phyloP scores from a whole-genome alignment of 208 protist species.

The Novymonas esmeraldas region DNA sequence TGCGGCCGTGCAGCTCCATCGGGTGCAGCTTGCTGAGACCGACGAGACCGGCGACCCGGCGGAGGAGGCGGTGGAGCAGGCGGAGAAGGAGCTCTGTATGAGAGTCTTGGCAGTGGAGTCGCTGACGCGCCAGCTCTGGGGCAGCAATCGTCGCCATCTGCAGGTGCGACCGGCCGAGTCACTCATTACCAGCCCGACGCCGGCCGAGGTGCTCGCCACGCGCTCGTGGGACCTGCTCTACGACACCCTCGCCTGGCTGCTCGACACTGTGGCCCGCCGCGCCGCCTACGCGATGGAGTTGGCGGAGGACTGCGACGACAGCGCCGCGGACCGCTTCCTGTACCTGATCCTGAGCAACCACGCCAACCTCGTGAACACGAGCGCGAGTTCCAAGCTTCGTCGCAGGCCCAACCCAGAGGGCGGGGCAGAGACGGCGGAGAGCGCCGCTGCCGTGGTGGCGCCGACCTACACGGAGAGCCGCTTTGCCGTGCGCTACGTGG shows the following conservation, averaged over 20 bases:
- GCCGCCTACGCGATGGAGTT: conserved; percentile 19
- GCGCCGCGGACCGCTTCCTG: conserved; percentile 11
- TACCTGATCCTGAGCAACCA: conserved; percentile 36
- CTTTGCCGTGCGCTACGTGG: conserved; percentile 30
- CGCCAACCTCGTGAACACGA: conserved; percentile 33
- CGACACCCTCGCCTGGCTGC: conserved; percentile 31
- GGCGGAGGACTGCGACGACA: neutral
- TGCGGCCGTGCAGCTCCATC: conserved; percentile 52
- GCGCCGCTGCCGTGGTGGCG: neutral
- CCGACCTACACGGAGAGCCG: conserved; percentile 32
- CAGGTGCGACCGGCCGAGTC: conserved; percentile 26
- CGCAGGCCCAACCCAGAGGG: conserved; percentile 14
- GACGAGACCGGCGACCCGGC: neutral
- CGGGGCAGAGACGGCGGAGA: neutral
- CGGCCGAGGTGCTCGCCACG: conserved; percentile 29
- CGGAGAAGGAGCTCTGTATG: conserved; percentile 11
- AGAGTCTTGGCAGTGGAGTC: conserved; percentile 25
- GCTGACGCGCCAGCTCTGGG: conserved; percentile 21
- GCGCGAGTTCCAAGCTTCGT: conserved; percentile 18
- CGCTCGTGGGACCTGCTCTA: conserved; percentile 35
- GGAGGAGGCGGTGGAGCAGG: neutral
- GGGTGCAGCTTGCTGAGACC: conserved; percentile 39
- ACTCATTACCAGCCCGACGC: conserved; percentile 16
- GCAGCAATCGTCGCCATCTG: conserved; percentile 16
- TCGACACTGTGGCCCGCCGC: conserved; percentile 22